phyloP scores from a whole-genome alignment of 73 alveolate genomes.

The Breviolum minutum region DNA sequence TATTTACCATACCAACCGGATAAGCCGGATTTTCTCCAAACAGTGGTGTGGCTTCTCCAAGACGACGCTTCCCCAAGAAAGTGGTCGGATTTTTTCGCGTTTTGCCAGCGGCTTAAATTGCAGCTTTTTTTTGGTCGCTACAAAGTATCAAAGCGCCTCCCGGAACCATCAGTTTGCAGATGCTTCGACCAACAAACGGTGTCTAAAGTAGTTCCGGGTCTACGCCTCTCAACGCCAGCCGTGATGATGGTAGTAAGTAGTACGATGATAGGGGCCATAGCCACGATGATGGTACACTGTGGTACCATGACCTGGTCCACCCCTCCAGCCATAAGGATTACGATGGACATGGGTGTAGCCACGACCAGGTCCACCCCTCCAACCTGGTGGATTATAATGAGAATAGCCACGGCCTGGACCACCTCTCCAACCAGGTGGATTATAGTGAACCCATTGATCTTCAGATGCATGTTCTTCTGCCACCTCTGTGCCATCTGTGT shows the following conservation, averaged over 20 bases:
- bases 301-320: neutral
- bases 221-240: neutral
- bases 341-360: neutral
- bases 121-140: too few relatives aligned
- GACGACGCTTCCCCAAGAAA: too few relatives aligned
- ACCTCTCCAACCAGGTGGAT: neutral
- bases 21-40: too few relatives aligned
- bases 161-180: neutral
- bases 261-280: neutral
- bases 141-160: neutral
- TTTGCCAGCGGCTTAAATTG: too few relatives aligned
- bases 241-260: neutral
- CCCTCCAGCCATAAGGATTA: neutral
- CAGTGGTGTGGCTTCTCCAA: too few relatives aligned
- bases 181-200: neutral
- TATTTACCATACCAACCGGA: too few relatives aligned
- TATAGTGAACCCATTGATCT: neutral
- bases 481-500: neutral
- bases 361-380: neutral
- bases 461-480: neutral
- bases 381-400: neutral
- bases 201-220: neutral
- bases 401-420: neutral
- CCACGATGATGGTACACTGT: conserved; percentile 3
- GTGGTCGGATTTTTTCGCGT: too few relatives aligned